These are phyloP conservation scores for Pythium pyrilobum DNA, from an alignment of 352 stramenopile genomes.

Conservation along the genomic window DNA sequence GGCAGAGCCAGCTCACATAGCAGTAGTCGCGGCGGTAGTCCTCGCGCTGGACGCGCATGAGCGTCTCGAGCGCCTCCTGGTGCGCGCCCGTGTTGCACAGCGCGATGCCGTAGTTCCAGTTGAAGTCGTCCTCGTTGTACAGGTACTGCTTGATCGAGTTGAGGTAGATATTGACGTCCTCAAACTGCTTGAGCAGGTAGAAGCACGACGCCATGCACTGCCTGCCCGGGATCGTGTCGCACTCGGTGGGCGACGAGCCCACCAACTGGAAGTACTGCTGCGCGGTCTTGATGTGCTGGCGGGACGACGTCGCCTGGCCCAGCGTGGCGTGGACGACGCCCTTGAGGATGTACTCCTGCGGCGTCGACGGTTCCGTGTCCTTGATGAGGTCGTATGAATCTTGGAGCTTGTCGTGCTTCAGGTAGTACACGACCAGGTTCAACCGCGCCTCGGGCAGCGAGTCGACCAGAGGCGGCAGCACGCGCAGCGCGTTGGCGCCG, in stretches of 20 bases:
- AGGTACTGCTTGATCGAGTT: conserved; percentile 95
- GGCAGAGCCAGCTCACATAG: conserved; percentile 87
- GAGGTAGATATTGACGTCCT: conserved; percentile 97
- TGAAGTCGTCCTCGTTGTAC: conserved; percentile 97
- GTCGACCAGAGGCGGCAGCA: conserved; percentile 91
- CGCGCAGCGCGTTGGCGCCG: conserved; percentile 89
- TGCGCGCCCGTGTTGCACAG: conserved; percentile 91
- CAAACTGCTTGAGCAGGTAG: conserved; percentile 95
- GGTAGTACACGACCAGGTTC: conserved; percentile 94
- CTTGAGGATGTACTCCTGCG: conserved; percentile 90
- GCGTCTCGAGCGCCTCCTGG: conserved; percentile 91
- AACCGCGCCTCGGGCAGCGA: conserved; percentile 92
- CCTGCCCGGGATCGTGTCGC: conserved; percentile 95
- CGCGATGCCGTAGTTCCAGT: conserved; percentile 96
- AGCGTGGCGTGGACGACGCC: conserved; percentile 91
- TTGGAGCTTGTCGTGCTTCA: conserved; percentile 90
- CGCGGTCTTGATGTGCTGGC: conserved; percentile 92
- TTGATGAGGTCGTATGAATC: conserved; percentile 95
- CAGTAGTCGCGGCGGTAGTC: conserved; percentile 92
- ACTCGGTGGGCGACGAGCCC: conserved; percentile 91
- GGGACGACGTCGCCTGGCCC: conserved; percentile 81
- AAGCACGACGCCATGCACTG: conserved; percentile 98
- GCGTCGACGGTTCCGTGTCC: conserved; percentile 91
- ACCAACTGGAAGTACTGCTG: conserved; percentile 94
- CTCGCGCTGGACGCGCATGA: conserved; percentile 89